Base-by-base conservation (phyloP, 352 stramenopile species). In the Halophytophthora batemanensis region DNA sequence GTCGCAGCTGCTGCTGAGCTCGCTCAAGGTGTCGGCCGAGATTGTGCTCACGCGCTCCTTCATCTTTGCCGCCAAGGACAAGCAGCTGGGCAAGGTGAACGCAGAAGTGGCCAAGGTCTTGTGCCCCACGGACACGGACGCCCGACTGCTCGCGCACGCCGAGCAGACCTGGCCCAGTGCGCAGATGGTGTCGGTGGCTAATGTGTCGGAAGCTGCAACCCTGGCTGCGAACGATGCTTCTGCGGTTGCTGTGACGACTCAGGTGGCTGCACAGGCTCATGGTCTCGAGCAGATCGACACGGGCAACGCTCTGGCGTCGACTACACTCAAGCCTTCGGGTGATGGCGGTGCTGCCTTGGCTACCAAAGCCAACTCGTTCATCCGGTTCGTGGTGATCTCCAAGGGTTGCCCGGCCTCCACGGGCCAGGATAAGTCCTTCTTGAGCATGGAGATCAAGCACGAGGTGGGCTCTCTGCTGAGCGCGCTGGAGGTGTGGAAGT, bases 381-480 rank as follows among this genome's bases (percentile, higher is more conserved):
- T 87, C 48, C 83, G 83, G 51, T 92, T 94, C 41, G 59, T 88
- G 11, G 65, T 92, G 33, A 64, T 94, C 34, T 85, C 79, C 2
- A 88, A 88, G 51, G 64, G 61, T 12, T 87, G 66, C 38, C 73
- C 69, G 31, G 71, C 75, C 11, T 61, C 82, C 11, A 93, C 78
- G 1, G 83, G 83, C 14, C 66, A 84, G 21, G 83, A 94, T 66
- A 94, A 94, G 60, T 87, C 83, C 25, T 90, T 77, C 39, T 58
- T 93, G 43, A 87, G 83, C 39, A 90, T 94, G 80, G 73, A 76
- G 48, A 84, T 96, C 43, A 87, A 83, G 65, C 83, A 96, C 68
- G 68, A 94, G 66, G 83, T 93, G n/a, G 86, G 86, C 25, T 93
- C 83, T 35, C 58, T 96, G 31, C 57, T 96, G 13, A 80, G 53